Conservation (phyloP, 2,329 filamentous ascomycete species). For the Coniochaeta sp. region DNA sequence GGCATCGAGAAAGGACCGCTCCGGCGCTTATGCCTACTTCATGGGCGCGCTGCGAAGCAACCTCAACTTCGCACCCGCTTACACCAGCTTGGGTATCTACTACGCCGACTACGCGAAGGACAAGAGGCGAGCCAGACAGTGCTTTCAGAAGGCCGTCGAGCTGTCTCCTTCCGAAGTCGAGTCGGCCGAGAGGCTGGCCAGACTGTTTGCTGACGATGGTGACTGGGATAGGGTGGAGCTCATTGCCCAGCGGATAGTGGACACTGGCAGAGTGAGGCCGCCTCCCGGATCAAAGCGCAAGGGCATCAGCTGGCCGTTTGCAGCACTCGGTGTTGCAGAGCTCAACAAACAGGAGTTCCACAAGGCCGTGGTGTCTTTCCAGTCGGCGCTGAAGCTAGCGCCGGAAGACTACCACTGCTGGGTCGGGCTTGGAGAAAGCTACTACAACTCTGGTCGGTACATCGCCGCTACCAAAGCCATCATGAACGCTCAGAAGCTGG, state of each 20-base stretch:
- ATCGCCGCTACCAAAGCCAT: slow-evolving; percentile 93
- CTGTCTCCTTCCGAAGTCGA: slow-evolving; percentile 79
- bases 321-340: slow-evolving; percentile 87
- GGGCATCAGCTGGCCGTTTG: slow-evolving; percentile 92
- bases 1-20: slow-evolving; percentile 67
- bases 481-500: slow-evolving; percentile 71
- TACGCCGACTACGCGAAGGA: slow-evolving; percentile 90
- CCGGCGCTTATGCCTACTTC: slow-evolving; percentile 75
- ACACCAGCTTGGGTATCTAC: slow-evolving; percentile 83
- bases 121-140: slow-evolving; percentile 77
- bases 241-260: slow-evolving; percentile 81
- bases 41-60: slow-evolving; percentile 79
- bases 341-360: slow-evolving; percentile 89
- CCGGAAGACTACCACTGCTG: slow-evolving; percentile 91
- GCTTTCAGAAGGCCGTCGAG: slow-evolving; percentile 95
- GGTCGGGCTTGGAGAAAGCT: slow-evolving; percentile 95
- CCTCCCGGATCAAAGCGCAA: slow-evolving; percentile 89
- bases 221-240: slow-evolving; percentile 98
- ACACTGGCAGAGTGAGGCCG: slow-evolving; percentile 88
- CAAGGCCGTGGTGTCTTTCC: slow-evolving; percentile 85
- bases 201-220: slow-evolving; percentile 77
- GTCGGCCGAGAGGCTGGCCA: slow-evolving; percentile 80
- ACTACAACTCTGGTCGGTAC: slow-evolving; percentile 87
- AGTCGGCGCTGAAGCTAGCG: slow-evolving; percentile 76
- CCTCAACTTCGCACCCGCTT: slow-evolving; percentile 80